These are phyloP conservation scores for Leucosporidium scottii DNA, from an alignment of 768 basidiomycete genomes.

Conservation along the genomic window DNA sequence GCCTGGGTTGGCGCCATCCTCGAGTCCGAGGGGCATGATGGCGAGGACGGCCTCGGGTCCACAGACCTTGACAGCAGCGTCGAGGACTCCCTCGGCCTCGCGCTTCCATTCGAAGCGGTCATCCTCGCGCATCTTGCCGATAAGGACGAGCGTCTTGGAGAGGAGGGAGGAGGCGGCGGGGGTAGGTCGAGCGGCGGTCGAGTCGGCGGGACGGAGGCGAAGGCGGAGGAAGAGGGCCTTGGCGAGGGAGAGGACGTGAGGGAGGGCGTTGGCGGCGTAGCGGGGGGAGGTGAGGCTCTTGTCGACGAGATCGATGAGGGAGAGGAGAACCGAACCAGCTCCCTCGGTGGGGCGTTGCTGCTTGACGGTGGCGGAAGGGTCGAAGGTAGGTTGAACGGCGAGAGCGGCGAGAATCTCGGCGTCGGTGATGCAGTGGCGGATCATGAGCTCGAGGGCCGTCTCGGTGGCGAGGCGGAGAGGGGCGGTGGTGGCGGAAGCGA, in stretches of 20 bases:
- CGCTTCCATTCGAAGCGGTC: slow-evolving; percentile 88
- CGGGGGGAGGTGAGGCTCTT: slow-evolving; percentile 66
- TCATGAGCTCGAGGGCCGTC: slow-evolving; percentile 53
- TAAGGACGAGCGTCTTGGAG: slow-evolving; percentile 61
- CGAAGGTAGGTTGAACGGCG: slow-evolving; percentile 4
- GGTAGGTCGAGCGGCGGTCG: slow-evolving; percentile 30
- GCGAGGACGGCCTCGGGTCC: slow-evolving; percentile 74
- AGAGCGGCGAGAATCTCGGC: slow-evolving; percentile 50
- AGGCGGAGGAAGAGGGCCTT: slow-evolving; percentile 63
- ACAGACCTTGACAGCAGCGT: slow-evolving; percentile 71
- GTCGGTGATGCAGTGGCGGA: slow-evolving; percentile 65
- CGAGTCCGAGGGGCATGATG: slow-evolving; percentile 76
- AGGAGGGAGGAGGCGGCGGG: slow-evolving; percentile 37
- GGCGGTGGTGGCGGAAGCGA: slow-evolving; percentile 23
- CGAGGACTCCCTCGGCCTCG: slow-evolving; percentile 68
- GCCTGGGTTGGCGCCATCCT: slow-evolving; percentile 50
- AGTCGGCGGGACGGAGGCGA: slow-evolving; percentile 48
- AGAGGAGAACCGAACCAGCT: slow-evolving; percentile 43
- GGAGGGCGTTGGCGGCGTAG: slow-evolving; percentile 61
- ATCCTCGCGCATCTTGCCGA: slow-evolving; percentile 66
- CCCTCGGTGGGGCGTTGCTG: not conserved
- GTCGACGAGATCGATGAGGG: slow-evolving; percentile 57
- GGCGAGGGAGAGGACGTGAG: slow-evolving; percentile 67
- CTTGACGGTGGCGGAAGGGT: slow-evolving; percentile 32
- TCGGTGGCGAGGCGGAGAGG: slow-evolving; percentile 40